Evolutionary conservation across 1,139 yeast species (phyloP), one percentile per base, ranked within the genome.

Genomic region (Pneumocystis murina): DNA sequence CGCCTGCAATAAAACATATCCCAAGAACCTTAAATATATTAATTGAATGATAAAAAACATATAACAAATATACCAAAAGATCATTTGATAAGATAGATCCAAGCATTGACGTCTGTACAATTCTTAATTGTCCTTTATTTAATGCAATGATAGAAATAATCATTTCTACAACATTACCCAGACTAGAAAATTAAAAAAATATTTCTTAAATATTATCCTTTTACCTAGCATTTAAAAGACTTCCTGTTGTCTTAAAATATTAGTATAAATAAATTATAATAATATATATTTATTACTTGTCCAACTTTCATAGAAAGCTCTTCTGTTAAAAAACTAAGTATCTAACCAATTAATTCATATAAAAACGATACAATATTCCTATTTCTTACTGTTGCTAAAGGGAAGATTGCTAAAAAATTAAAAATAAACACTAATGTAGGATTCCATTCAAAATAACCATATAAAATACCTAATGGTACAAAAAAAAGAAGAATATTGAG

Each of bases 1-100:
- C 98, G 64, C 98, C 98, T 62, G 90, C 92, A 40, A 92, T 76
- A 73, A 92, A 94, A 72, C 97, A 90, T 75, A 95, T 86, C n/a
- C 98, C 98, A 67, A 92, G 79, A 5, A 92, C 60, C 60, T 58
- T 20, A 12, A 28, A 38, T 40, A 58, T 12, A 38, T 58, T 12
- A 40, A 58, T 38, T 58, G 33, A 17, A 17, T 17, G 24, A 38
- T 12, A 24, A 12, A 8, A 48, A 10, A n/a, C 6, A 48, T 12
- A 24, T 12, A 24, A 38, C 5, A 14, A 3, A 40, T 17, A 58
- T 58, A 58, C 98, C 66, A 94, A 80, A 67, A 92, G 78, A 70
- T 90, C 77, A 75, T 92, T 92, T 62, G 96, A 87, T 65, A 92
- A 79, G 67, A 92, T 87, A 64, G 95, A 87, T 41, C 98, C 98